These are phyloP conservation scores for Phytophthora sp. DNA, from an alignment of 352 stramenopile species.

Conservation along the genomic window DNA sequence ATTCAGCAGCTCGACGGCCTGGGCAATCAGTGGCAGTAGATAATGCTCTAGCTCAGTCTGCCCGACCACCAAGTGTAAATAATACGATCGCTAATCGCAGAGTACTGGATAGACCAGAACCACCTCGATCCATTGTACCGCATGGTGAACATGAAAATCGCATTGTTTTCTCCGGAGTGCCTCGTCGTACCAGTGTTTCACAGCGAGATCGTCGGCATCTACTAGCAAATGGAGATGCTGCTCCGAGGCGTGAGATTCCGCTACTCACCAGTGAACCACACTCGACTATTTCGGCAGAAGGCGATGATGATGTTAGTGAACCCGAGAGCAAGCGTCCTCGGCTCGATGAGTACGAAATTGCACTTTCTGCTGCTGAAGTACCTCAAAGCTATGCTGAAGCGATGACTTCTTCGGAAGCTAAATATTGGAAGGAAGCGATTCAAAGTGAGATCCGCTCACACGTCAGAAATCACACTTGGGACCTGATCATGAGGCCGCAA, in stretches of 20 bases:
- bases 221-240: too few species aligned
- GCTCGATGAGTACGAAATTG: background rate
- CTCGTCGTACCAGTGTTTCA: background rate
- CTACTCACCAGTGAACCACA: background rate
- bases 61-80: too few species aligned
- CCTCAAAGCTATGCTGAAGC: background rate
- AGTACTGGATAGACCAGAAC: too few species aligned
- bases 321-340: background rate
- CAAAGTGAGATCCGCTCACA: background rate
- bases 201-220: background rate
- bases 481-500: background rate
- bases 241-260: background rate
- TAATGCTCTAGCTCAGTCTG: too few species aligned
- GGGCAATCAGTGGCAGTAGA: too few species aligned
- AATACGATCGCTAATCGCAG: too few species aligned
- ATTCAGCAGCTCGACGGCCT: too few species aligned
- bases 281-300: background rate
- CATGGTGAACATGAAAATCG: background rate
- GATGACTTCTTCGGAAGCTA: constrained; percentile 2
- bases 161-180: background rate
- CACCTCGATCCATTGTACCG: too few species aligned
- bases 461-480: constrained; percentile 20
- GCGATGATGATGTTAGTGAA: background rate
- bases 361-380: background rate
- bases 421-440: constrained; percentile 22